Evolutionary conservation across 805 yeast genomes (phyloP), one percentile per base, ranked within the genome.

Genomic region (Cyberlindnera euphorbiiphila): DNA sequence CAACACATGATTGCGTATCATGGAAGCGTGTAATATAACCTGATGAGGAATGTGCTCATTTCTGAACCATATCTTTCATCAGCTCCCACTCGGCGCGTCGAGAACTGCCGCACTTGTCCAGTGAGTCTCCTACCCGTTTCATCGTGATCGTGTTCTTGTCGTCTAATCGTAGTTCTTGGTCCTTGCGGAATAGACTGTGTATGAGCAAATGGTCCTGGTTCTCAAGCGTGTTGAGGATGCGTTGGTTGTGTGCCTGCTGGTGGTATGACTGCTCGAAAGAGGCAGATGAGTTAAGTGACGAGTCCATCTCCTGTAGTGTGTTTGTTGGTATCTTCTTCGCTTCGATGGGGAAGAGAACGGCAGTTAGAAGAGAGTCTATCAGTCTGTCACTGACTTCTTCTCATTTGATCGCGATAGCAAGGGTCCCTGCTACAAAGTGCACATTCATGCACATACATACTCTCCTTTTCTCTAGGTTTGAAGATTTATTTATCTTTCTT

Each of bases 171-270:
- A 39, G 10, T 12, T 8, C 25, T 3, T 34, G 27, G 12, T 37
- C 41, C 15, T 37, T 35, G n/a, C 30, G 26, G 34, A 34, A 45
- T 4, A 47, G 36, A 6, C 38, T 24, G 11, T 39, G 45, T 9
- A 36, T 28, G 8, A 47, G 31, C 17, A 47, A 17, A 16, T 47
- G 47, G 32, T 45, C 49, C 32, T 42, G 37, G 35, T 40, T 45
- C 39, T 45, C 47, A 18, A 45, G 28, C 2, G 49, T 39, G 37
- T 45, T 45, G 17, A 45, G 35, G 3, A 42, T n/a, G 7, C 43
- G 25, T 25, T 35, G 46, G 9, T 22, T 29, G 17, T 29, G 20
- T 8, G 32, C 19, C 15, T 34, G 35, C 6, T 20, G 13, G 9
- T 29, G 37, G 24, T 34, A 29, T 1, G 34, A 16, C 15, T 29